Base-by-base conservation (phyloP, 257 asterid species). In the Galeopsis tetrahit region DNA sequence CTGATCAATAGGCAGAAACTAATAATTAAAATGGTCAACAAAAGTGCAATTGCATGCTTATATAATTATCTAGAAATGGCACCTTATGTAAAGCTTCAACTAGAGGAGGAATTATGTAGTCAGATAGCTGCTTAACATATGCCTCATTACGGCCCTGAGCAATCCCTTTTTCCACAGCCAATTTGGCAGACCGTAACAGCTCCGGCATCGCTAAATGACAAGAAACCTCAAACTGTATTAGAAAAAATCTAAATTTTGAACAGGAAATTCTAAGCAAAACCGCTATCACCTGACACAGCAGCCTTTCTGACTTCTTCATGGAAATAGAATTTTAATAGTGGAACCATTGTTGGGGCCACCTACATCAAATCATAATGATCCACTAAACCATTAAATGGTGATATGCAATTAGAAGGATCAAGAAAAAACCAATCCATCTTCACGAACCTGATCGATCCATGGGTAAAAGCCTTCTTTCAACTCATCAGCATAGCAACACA, bases 281-380 rank as follows among this genome's bases (percentile, higher is more conserved):
- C 58, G 42, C 53, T 48, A 66, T 69, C 79, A 94, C 99, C 99
- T 84, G 99, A 92, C 81, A 95, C 98, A 55, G 98, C 97, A 76
- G 99, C 98, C 77, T 86, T 92, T 78, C 99, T 88, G 68, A 95
- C 99, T 92, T 95, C 99, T 77, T 95, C 99, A 68, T 95, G 99
- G 83, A 95, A 95, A 78, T 95, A 95, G 74, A 95, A 95, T 70
- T 92, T 95, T 77, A 95, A 76, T 63, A 92, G 94, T 0, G 99
- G 97, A 76, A 95, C 99, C 79, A 95, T 68, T 10, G 83, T 92
- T 52, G 96, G 95, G 69, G 97, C 98, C 77, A 95, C 99, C 98
- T 92, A 75, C 73, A 82, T 49, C 82, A 76, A 49, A 72, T 60
- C 62, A 79, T 10, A 72, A 71, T 10, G 28, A 10, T 7, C 55